phyloP scores from a whole-genome alignment of 176 grass and related monocot genomes.

The Triticum urartu region DNA sequence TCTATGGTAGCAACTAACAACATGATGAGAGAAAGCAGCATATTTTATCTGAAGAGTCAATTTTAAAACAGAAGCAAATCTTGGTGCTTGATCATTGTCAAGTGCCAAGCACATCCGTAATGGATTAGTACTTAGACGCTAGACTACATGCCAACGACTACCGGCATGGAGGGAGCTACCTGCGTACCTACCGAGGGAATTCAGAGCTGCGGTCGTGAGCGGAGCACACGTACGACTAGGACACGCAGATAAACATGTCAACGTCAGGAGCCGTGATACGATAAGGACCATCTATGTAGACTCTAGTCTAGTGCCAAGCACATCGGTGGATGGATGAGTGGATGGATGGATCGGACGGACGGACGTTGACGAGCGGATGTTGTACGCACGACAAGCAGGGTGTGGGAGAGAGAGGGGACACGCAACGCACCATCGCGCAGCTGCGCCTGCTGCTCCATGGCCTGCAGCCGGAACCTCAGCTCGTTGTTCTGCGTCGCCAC shows the following conservation, averaged over 20 bases:
- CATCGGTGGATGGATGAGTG: neutral
- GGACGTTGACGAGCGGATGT: slow-evolving; percentile 31
- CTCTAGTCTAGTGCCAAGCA: slow-evolving; percentile 32
- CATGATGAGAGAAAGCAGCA: neutral
- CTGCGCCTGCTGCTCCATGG: slow-evolving; percentile 95
- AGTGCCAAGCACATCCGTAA: slow-evolving; percentile 27
- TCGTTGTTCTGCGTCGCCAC: slow-evolving; percentile 81
- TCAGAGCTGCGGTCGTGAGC: neutral
- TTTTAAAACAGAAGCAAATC: slow-evolving; percentile 19
- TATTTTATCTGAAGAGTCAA: neutral
- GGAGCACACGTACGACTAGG: slow-evolving; percentile 25
- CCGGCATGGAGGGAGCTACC: neutral
- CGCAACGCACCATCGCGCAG: slow-evolving; percentile 71
- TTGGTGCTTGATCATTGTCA: slow-evolving; percentile 11
- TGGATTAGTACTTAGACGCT: neutral
- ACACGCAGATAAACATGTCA: slow-evolving; percentile 28
- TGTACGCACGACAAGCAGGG: neutral
- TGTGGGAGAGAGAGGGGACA: neutral
- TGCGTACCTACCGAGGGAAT: slow-evolving; percentile 8
- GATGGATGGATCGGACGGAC: neutral
- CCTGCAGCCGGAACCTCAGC: slow-evolving; percentile 87
- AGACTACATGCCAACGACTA: slow-evolving; percentile 38
- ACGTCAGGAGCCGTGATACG: neutral
- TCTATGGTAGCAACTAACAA: neutral
- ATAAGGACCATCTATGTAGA: neutral